Conservation (phyloP, 2,329 filamentous ascomycete genomes). For the Diaporthe velutina region DNA sequence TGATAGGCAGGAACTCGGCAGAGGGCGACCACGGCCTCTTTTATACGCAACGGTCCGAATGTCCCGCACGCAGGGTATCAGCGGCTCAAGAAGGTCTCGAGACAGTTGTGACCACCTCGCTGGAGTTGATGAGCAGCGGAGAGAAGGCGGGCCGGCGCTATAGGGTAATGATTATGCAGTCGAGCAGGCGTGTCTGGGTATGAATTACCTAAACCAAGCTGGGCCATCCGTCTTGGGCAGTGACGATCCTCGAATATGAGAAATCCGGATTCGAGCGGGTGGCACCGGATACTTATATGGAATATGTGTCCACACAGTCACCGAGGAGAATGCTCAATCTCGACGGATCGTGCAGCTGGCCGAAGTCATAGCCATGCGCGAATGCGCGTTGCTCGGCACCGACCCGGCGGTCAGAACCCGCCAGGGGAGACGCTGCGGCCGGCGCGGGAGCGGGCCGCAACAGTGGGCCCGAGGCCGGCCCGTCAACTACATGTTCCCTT, state of each 20-base stretch:
- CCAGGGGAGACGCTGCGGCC: not conserved
- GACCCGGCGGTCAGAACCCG: not conserved
- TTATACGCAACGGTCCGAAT: not conserved
- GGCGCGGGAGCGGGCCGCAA: constrained; percentile 15
- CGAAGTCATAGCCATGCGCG: not conserved
- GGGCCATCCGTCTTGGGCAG: constrained; percentile 14
- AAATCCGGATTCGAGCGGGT: not conserved
- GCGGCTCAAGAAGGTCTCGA: constrained; percentile 8
- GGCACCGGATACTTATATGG: not conserved
- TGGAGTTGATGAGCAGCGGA: not conserved
- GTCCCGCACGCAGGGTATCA: not conserved
- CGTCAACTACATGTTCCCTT: not conserved
- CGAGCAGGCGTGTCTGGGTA: not conserved
- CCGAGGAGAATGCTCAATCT: not conserved
- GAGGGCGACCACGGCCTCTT: not conserved
- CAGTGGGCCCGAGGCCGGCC: not conserved
- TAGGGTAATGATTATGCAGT: constrained; percentile 30
- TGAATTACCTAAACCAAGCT: constrained; percentile 13
- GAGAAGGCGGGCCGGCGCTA: not conserved
- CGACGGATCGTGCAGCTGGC: not conserved
- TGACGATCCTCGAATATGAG: not conserved
- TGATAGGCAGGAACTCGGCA: not conserved
- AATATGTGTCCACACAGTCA: not conserved
- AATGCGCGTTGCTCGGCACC: constrained; percentile 6
- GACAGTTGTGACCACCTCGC: not conserved